Evolutionary conservation across 2,329 filamentous ascomycete species (phyloP), one percentile per base, ranked within the genome.

Genomic region (Ambrosiella beaveri): DNA sequence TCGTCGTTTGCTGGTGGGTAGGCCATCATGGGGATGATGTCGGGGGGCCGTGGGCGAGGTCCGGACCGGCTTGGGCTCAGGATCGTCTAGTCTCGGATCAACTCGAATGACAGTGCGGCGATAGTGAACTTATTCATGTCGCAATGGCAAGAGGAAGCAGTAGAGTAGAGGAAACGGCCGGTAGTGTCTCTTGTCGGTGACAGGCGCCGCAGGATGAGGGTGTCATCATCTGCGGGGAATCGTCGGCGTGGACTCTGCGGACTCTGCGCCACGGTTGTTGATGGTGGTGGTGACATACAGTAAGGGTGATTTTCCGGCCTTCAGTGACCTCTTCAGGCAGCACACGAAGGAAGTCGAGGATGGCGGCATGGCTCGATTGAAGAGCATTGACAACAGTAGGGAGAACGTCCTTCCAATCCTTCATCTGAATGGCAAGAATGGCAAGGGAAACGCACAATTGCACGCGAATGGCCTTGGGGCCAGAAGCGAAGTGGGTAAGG

Each of bases 271-370:
- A 47, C 11, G 13, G 44, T 15, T 17, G 44, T 47, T 15, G 11
- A 17, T 47, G 72, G 70, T 72, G 74, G 70, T 73, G 68, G 68
- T 82, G 79, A 91, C 88, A 76, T 93, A 95, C 90, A 81, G 88
- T 90, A 74, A 98, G 80, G 78, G 89, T 95, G 79, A 98, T 96
- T 76, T 97, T 98, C 74, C 93, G 88, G 74, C 93, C 93, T 78
- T 98, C 91, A 65, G 88, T 97, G 68, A 98, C 93, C 79, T 98
- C 93, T 77, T 98, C 93, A 59, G 93, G 93, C 64, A 98, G 82
- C 66, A 98, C 90, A 71, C 88, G 89, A 64, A 98, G 78, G 71
- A 98, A 98, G 71, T 98, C 93, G 67, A 98, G 77, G 66, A 97
- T 86, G 70, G 86, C 93, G 63, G 89, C 82, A 65, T 93, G 82